Conservation (phyloP, 164 flowering plant species). For the Kalanchoe fedtschenkoi region DNA sequence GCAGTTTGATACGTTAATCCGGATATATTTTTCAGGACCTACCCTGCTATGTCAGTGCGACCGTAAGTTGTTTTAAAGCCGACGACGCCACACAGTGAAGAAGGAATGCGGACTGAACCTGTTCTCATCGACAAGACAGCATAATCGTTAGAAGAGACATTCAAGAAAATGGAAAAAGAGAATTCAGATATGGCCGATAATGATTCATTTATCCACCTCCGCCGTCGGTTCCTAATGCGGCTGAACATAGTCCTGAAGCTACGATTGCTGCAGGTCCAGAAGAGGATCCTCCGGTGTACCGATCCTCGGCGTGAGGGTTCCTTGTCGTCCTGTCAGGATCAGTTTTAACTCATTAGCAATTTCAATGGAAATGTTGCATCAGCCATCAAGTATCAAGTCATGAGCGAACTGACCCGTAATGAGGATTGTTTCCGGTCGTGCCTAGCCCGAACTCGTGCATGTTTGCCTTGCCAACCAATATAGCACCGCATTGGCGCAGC, state of each 20-base stretch:
- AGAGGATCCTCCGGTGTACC: constrained; percentile 98
- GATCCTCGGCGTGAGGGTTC: constrained; percentile 75
- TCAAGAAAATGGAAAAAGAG: not conserved
- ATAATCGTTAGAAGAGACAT: constrained; percentile 5
- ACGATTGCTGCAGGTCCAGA: constrained; percentile 95
- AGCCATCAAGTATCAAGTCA: not conserved
- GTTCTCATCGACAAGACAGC: constrained; percentile 16
- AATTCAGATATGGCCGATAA: not conserved
- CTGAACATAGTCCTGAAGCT: constrained; percentile 86
- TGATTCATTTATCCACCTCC: constrained; percentile 54
- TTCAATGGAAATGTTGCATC: not conserved
- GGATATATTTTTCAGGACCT: constrained; percentile 8
- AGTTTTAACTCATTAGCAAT: not conserved
- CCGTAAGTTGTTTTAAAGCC: constrained; percentile 87
- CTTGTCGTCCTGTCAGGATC: constrained; percentile 53
- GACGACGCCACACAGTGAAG: constrained; percentile 92
- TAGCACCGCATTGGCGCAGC: constrained; percentile 80
- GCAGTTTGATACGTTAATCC: too few relatives aligned
- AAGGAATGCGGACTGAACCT: constrained; percentile 94
- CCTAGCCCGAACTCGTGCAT: constrained; percentile 98
- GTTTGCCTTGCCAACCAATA: constrained; percentile 87
- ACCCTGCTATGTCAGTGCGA: constrained; percentile 59
- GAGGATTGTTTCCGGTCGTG: constrained; percentile 86
- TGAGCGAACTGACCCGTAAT: constrained; percentile 53
- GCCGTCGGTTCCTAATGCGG: constrained; percentile 93